These are phyloP conservation scores for Spathaspora sp. DNA, from an alignment of 1,139 yeast genomes.

Conservation along the genomic window DNA sequence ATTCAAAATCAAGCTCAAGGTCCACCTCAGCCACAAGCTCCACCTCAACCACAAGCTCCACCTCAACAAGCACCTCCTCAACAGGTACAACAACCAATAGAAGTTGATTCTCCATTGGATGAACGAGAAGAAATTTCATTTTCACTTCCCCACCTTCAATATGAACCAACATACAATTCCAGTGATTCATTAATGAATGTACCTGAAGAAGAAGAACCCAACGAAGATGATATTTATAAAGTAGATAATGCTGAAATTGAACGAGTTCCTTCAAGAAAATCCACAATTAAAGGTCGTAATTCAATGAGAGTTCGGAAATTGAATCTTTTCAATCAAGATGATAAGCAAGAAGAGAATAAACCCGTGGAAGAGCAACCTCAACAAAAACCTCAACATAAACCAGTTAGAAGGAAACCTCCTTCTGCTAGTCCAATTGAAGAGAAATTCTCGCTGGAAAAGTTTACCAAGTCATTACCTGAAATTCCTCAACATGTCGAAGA, in stretches of 20 bases:
- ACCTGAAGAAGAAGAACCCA: conserved; percentile 38
- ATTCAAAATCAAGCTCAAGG: conserved; percentile 3
- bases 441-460: background rate
- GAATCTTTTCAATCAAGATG: conserved; percentile 30
- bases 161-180: conserved; percentile 16
- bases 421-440: conserved; percentile 4
- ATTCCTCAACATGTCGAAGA: conserved; percentile 12
- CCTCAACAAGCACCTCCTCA: conserved; percentile 1
- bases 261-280: conserved; percentile 32
- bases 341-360: conserved; percentile 4
- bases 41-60: conserved; percentile 1
- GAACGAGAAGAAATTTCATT: background rate
- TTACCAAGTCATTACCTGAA: conserved; percentile 6
- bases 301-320: conserved; percentile 46
- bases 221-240: conserved; percentile 24
- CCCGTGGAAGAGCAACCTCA: too few relatives aligned
- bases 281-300: conserved; percentile 37
- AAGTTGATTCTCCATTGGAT: background rate
- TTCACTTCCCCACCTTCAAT: conserved; percentile 4
- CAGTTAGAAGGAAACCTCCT: conserved; percentile 5
- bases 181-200: conserved; percentile 43
- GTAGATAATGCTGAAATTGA: conserved; percentile 29
- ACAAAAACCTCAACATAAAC: background rate
- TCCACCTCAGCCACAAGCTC: conserved; percentile 6
- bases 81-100: conserved; percentile 5